Base-by-base conservation (phyloP, 2,329 filamentous ascomycete genomes). In the Penicillium sp. region DNA sequence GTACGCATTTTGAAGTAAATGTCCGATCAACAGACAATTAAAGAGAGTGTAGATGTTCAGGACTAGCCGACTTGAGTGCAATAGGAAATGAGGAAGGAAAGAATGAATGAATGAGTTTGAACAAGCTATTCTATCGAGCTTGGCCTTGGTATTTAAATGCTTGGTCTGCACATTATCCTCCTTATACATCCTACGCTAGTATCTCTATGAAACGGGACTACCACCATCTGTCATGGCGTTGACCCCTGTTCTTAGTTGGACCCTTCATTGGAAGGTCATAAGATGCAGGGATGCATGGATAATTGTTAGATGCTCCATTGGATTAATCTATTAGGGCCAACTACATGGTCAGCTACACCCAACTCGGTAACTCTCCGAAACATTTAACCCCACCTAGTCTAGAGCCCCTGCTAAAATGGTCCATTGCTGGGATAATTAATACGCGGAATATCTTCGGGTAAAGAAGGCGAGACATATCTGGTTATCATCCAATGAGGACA, bases 1-100 rank as follows among this genome's bases (percentile, higher is more conserved):
- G 61, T 40, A 52, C 59, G 66, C 67, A 69, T 69, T 38, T 57
- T 58, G 60, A 62, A 50, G 43, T 19, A 56, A 38, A 46, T 58
- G 48, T 64, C 63, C 53, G 65, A 51, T 68, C 66, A 67, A 65
- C 59, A 65, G 65, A 67, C 51, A 54, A 58, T 23, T 54, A 59
- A 55, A 57, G 40, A 60, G 56, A 57, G 56, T 47, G 57, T 52
- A 54, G 31, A 15, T 38, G 27, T 42, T 48, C 19, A 7, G 55
- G n/a, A 27, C 42, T 57, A 37, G 55, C 55, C 55, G 37, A 42
- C 2, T 17, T 29, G 25, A 37, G 15, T 54, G 25, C 4, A 27
- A 37, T 37, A 54, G 9, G 29, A 56, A 45, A 48, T 33, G 15
- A 50, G 7, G 21, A 27, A 29, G 17, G 29, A 50, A 29, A 8